These are phyloP conservation scores for Paragyromitra xinjiangensis DNA, from an alignment of 495 filamentous ascomycete species.

Conservation along the genomic window DNA sequence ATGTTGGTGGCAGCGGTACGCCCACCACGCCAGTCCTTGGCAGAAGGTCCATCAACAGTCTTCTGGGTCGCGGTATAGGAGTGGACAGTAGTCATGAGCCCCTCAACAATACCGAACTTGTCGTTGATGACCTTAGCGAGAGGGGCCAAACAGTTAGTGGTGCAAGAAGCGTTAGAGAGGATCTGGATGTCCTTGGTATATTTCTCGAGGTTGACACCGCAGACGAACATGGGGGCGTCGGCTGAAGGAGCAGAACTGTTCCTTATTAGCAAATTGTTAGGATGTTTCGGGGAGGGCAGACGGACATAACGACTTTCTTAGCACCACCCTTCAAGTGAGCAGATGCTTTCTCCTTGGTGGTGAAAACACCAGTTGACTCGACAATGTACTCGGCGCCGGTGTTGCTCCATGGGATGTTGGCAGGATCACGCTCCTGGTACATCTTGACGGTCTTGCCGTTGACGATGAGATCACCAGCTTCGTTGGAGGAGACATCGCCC, in stretches of 20 bases:
- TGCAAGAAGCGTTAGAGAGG: conserved; percentile 99
- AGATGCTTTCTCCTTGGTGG: conserved; percentile 93
- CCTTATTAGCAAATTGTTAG: conserved; percentile 6
- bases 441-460: conserved; percentile 96
- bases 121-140: conserved; percentile 99
- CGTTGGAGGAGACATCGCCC: conserved; percentile 78
- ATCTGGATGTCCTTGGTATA: conserved; percentile 89
- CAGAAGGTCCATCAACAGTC: conserved; percentile 95
- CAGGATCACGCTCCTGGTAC: conserved; percentile 92
- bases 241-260: conserved; percentile 61
- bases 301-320: conserved; percentile 79
- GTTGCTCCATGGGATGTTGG: conserved; percentile 89
- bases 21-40: conserved; percentile 99
- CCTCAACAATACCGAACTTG: conserved; percentile 95
- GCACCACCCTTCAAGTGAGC: conserved; percentile 97
- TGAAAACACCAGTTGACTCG: conserved; percentile 99
- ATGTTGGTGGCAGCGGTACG: conserved; percentile 99
- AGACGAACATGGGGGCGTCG: conserved; percentile 99
- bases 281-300: conserved; percentile 1
- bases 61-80: conserved; percentile 99
- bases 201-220: conserved; percentile 94
- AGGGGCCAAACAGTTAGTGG: conserved; percentile 98
- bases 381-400: conserved; percentile 94
- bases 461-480: conserved; percentile 75
- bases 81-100: conserved; percentile 99